Percentiles rank a stretch among this genome's conserved stretches.
Conservation (phyloP, 2,329 filamentous ascomycete genomes). For the Exophiala xenobiotica region DNA sequence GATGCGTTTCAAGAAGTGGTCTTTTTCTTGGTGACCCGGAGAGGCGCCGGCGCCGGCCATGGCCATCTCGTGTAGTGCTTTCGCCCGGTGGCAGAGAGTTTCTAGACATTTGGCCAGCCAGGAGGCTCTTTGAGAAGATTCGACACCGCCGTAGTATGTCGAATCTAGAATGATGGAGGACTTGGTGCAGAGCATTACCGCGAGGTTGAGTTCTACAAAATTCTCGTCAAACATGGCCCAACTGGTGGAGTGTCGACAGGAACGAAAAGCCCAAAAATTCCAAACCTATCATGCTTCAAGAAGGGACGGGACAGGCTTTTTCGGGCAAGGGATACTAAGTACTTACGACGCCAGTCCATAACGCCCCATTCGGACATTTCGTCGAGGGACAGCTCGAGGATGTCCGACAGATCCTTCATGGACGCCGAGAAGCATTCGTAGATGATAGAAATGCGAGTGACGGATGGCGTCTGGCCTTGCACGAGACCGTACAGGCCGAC, state of each 20-base stretch:
- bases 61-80: conserved; percentile 11
- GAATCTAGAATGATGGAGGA: conserved; percentile 20
- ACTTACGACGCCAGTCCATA: conserved; percentile 18
- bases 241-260: too few species aligned
- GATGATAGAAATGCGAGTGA: conserved; percentile 14
- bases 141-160: conserved; percentile 8
- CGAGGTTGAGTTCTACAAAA: conserved; percentile 16
- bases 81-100: conserved; percentile 12
- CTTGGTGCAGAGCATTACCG: conserved; percentile 19
- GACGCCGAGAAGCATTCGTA: conserved; percentile 18
- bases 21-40: not conserved
- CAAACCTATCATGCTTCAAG: too few species aligned
- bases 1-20: conserved; percentile 14
- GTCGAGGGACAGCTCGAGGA: conserved; percentile 10
- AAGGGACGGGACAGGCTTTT: too few species aligned
- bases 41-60: not conserved
- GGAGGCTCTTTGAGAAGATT: conserved; percentile 14
- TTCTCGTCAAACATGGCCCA: too few species aligned
- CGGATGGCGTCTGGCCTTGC: conserved; percentile 14
- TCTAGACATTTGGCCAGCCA: conserved; percentile 21
- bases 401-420: conserved; percentile 11
- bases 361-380: conserved; percentile 18
- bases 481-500: conserved; percentile 21
- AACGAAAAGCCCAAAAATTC: too few species aligned
- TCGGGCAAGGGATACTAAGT: too few species aligned